Evolutionary conservation across 208 protist genomes (phyloP).

Genomic region (Acanthamoeba rhysodes): DNA sequence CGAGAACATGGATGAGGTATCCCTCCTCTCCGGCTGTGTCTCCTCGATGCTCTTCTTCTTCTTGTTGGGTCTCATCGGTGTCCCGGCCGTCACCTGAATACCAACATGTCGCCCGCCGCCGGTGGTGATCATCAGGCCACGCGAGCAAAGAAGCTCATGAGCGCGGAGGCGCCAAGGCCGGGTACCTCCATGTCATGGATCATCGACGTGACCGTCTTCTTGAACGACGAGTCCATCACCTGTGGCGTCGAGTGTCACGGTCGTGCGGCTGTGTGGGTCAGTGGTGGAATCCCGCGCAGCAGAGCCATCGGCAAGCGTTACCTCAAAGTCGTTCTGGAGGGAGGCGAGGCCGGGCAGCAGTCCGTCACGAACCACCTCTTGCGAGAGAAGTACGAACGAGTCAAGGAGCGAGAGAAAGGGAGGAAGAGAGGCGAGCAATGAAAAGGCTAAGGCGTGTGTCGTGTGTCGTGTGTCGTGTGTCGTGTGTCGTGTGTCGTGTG

Average conservation of each 20-base stretch:
- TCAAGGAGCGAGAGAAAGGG: constrained; percentile 30
- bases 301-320: background rate
- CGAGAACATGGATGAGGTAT: background rate
- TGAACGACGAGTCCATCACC: constrained; percentile 59
- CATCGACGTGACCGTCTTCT: constrained; percentile 67
- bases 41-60: background rate
- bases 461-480: background rate
- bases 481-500: background rate
- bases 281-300: background rate
- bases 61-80: background rate
- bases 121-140: background rate
- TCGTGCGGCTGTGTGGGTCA: background rate
- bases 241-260: background rate
- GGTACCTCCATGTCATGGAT: constrained; percentile 35
- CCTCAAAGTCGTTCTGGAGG: constrained; percentile 66
- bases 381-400: constrained; percentile 2
- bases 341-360: constrained; percentile 28
- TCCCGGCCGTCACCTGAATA: background rate
- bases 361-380: constrained; percentile 65
- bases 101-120: too few relatives aligned
- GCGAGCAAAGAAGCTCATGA: too few relatives aligned
- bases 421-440: too few relatives aligned
- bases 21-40: background rate
- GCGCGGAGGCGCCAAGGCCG: too few relatives aligned
- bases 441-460: background rate